Evolutionary conservation across 2,329 filamentous ascomycete species (phyloP).

Genomic region (Ophiocordyceps robertsii): DNA sequence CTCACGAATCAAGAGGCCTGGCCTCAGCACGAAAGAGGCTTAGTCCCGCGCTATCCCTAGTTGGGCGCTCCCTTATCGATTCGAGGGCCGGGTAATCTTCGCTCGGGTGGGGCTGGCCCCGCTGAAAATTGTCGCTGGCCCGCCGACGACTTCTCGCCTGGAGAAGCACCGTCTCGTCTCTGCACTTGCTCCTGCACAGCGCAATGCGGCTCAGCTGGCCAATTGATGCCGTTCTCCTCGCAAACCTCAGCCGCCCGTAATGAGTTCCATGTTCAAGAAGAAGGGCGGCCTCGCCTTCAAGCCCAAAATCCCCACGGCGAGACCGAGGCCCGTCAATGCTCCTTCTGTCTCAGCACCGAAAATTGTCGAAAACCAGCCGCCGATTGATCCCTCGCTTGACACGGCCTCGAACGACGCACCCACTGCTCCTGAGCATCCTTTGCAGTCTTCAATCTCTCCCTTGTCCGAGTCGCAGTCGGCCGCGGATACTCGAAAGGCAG

Average conservation of each 20-base stretch:
- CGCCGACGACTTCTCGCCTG: neutral
- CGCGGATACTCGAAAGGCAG: neutral
- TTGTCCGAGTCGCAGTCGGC: neutral
- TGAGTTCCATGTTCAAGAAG: conserved; percentile 60
- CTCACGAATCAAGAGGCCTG: conserved; percentile 24
- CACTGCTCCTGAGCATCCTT: neutral
- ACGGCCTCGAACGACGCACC: neutral
- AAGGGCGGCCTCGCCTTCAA: conserved; percentile 50
- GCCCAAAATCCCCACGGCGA: conserved; percentile 49
- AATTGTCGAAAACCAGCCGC: conserved; percentile 1
- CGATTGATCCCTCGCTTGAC: neutral
- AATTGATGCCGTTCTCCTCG: neutral
- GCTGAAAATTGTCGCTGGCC: neutral
- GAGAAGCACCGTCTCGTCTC: neutral
- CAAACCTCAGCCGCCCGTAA: conserved; percentile 20
- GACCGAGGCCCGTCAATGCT: conserved; percentile 31
- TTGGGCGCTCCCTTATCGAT: conserved; percentile 19
- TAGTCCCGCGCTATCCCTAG: conserved; percentile 19
- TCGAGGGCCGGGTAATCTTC: conserved; percentile 19
- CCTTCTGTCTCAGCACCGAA: conserved; percentile 8
- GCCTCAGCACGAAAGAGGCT: conserved; percentile 19
- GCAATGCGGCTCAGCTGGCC: neutral
- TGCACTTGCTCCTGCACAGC: neutral
- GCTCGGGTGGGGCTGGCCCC: conserved; percentile 4
- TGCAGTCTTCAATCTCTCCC: neutral